These are phyloP conservation scores for Pythium folliculosum DNA, from an alignment of 352 stramenopile genomes.

Conservation along the genomic window DNA sequence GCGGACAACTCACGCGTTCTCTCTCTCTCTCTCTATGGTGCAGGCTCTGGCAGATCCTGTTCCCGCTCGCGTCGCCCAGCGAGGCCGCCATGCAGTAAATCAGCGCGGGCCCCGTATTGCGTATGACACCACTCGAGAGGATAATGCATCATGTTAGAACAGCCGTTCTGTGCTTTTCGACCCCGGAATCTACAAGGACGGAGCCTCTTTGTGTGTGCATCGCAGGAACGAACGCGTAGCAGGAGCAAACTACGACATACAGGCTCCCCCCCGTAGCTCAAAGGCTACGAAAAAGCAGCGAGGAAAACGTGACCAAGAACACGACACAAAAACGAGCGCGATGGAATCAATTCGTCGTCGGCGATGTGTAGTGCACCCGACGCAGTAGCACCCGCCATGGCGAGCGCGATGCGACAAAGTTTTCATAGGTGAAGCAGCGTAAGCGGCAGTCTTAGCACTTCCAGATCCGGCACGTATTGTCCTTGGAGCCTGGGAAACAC, in stretches of 20 bases:
- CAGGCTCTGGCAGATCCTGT: conserved; percentile 74
- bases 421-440: neutral
- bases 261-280: no score
- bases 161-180: neutral
- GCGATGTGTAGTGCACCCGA: no score
- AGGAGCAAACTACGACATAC: no score
- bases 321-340: no score
- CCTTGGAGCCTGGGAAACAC: conserved; percentile 58
- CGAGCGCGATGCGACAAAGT: neutral
- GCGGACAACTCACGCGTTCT: neutral
- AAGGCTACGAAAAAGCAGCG: no score
- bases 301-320: no score
- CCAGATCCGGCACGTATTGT: conserved; percentile 87
- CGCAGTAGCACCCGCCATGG: neutral
- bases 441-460: conserved; percentile 48
- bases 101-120: neutral
- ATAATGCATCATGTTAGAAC: neutral
- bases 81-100: conserved; percentile 49
- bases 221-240: no score
- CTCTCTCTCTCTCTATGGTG: conserved; percentile 12
- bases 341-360: no score
- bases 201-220: no score
- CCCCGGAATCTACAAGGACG: no score
- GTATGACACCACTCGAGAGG: neutral
- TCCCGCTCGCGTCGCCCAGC: conserved; percentile 66